These are phyloP conservation scores for Thoreauomyces humboldtii DNA, from an alignment of 192 early-diverging fungal species.

Conservation along the genomic window DNA sequence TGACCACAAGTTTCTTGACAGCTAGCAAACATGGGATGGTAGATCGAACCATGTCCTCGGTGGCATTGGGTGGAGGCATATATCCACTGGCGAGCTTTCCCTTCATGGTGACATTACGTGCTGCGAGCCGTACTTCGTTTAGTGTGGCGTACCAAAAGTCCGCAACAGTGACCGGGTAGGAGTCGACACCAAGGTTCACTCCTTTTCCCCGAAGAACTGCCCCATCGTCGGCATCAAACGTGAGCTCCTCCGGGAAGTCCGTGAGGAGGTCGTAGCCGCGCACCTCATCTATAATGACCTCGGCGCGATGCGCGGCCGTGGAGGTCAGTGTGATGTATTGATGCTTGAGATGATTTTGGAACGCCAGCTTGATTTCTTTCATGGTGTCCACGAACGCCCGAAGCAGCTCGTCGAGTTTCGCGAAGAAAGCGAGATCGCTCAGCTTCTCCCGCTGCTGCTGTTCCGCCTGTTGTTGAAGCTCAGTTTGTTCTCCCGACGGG, in stretches of 20 bases:
- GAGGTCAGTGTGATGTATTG: conserved; percentile 39
- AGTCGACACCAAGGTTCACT: conserved; percentile 20
- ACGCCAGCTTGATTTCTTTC: conserved; percentile 41
- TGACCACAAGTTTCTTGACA: conserved; percentile 47
- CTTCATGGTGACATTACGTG: conserved; percentile 33
- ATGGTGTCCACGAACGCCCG: conserved; percentile 38
- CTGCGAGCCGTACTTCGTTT: conserved; percentile 32
- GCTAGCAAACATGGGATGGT: conserved; percentile 48
- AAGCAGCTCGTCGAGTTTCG: conserved; percentile 34
- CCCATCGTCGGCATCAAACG: conserved; percentile 34
- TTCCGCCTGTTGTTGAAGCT: neutral
- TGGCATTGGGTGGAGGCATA: conserved; percentile 41
- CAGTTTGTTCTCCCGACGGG: neutral
- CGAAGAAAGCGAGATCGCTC: conserved; percentile 33
- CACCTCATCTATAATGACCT: conserved; percentile 43
- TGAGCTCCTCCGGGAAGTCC: conserved; percentile 40
- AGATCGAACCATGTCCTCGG: conserved; percentile 43
- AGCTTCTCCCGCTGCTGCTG: conserved; percentile 4
- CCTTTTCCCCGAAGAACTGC: conserved; percentile 20
- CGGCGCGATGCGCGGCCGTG: conserved; percentile 32
- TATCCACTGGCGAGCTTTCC: conserved; percentile 43
- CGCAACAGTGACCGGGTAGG: conserved; percentile 34
- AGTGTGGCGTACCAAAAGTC: conserved; percentile 30
- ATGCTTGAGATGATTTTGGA: conserved; percentile 37
- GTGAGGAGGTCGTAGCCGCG: conserved; percentile 38